A percentile compares a stretch with the other conserved stretches of the same genome.
Conservation (phyloP, 805 yeast species). For the Yamadazyma philogaea region DNA sequence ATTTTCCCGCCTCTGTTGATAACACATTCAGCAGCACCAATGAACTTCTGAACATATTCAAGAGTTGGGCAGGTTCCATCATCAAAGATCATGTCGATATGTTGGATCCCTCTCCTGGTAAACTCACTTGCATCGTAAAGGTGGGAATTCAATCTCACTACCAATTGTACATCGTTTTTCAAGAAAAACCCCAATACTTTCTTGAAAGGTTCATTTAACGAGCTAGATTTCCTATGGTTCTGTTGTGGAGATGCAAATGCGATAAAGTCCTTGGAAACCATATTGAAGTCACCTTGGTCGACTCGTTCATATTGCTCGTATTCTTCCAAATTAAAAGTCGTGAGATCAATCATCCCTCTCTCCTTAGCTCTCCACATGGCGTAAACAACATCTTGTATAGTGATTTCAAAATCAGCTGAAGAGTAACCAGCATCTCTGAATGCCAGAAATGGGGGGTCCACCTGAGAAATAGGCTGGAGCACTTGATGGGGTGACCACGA, state of each 20-base stretch:
- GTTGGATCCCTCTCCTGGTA: conserved; percentile 78
- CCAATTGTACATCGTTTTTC: conserved; percentile 74
- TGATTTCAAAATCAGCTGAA: conserved; percentile 87
- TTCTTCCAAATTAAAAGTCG: conserved; percentile 84
- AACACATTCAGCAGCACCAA: conserved; percentile 92
- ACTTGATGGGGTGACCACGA: conserved; percentile 99
- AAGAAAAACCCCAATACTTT: conserved; percentile 78
- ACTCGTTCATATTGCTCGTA: conserved; percentile 94
- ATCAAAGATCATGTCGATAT: conserved; percentile 93
- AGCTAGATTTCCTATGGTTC: conserved; percentile 41
- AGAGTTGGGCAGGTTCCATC: conserved; percentile 98
- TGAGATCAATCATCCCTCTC: conserved; percentile 80
- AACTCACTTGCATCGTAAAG: conserved; percentile 84
- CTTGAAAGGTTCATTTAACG: conserved; percentile 69
- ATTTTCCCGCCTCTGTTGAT: conserved; percentile 85
- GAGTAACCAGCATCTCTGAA: conserved; percentile 98
- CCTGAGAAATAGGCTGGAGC: conserved; percentile 87
- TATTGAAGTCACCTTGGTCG: conserved; percentile 95
- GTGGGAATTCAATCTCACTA: conserved; percentile 89
- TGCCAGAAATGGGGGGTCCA: conserved; percentile 89
- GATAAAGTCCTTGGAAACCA: conserved; percentile 85
- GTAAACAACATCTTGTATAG: conserved; percentile 92
- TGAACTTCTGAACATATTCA: conserved; percentile 86
- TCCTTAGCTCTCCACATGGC: conserved; percentile 98
- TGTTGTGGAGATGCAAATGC: conserved; percentile 98